These are phyloP conservation scores for Knufia petricola DNA, from an alignment of 2,329 filamentous ascomycete species.

Conservation along the genomic window DNA sequence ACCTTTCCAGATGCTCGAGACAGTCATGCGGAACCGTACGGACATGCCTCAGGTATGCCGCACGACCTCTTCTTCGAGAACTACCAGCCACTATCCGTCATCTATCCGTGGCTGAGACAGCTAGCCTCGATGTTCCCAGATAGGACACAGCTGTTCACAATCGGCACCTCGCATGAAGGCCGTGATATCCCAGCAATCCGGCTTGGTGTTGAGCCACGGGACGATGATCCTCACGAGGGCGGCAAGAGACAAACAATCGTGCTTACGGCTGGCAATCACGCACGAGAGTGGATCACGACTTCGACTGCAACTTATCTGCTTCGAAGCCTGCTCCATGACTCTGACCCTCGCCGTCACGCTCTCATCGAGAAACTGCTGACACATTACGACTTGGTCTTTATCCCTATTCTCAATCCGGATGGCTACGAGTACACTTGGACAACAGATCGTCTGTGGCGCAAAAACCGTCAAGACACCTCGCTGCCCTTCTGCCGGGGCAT, in stretches of 20 bases:
- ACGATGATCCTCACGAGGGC: conserved; percentile 35
- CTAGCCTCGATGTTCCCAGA: conserved; percentile 83
- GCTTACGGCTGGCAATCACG: conserved; percentile 78
- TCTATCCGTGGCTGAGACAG: conserved; percentile 84
- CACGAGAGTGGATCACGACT: conserved; percentile 91
- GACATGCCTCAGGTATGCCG: conserved; percentile 8
- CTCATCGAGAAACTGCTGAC: conserved; percentile 67
- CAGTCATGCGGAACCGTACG: conserved; percentile 36
- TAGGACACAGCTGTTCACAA: conserved; percentile 60
- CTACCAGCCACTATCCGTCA: conserved; percentile 79
- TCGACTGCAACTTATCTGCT: conserved; percentile 86
- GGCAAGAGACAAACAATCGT: conserved; percentile 61
- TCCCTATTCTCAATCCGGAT: conserved; percentile 86
- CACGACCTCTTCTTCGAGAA: conserved; percentile 77
- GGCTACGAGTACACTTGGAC: conserved; percentile 93
- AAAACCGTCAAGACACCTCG: conserved; percentile 76
- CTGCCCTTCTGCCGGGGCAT: conserved; percentile 77
- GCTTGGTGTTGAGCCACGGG: conserved; percentile 48
- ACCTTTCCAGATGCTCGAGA: conserved; percentile 51
- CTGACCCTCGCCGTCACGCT: conserved; percentile 33
- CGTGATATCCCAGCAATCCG: conserved; percentile 75
- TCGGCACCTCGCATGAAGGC: conserved; percentile 82
- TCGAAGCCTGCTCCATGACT: conserved; percentile 75
- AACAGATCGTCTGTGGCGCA: conserved; percentile 85
- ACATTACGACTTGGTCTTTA: conserved; percentile 76